phyloP scores from a whole-genome alignment of 1,284 basidiomycete species.

The Cyathus olla region DNA sequence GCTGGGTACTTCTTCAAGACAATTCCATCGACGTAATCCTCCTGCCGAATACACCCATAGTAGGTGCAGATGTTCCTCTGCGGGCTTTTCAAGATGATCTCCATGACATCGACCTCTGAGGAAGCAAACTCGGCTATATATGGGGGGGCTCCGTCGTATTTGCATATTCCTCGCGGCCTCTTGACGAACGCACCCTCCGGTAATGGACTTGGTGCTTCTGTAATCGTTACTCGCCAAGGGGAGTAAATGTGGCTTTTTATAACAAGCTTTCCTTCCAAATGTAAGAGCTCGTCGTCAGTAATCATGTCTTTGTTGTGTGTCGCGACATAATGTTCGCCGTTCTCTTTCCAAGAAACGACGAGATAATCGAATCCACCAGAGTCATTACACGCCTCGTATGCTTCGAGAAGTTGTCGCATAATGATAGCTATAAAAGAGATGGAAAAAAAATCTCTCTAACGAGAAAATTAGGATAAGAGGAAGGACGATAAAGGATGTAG shows the following conservation, averaged over 20 bases:
- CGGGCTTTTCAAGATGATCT: conserved; percentile 16
- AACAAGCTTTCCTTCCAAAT: not conserved
- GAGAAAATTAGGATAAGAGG: too few relatives aligned
- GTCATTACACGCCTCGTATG: too few relatives aligned
- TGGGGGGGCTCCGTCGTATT: conserved; percentile 10
- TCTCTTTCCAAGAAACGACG: not conserved
- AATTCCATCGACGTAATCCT: conserved; percentile 16
- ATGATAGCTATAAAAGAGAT: too few relatives aligned
- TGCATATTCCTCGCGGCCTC: not conserved
- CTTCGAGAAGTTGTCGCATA: too few relatives aligned
- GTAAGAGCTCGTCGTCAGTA: not conserved
- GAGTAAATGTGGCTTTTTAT: conserved; percentile 13
- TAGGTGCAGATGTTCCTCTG: conserved; percentile 34
- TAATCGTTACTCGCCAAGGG: conserved; percentile 10
- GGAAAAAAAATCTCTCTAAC: too few relatives aligned
- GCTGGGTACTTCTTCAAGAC: conserved; percentile 23
- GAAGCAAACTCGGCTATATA: conserved; percentile 5
- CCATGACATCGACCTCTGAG: conserved; percentile 25
- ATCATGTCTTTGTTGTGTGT: not conserved
- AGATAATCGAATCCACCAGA: too few relatives aligned
- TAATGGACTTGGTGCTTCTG: conserved; percentile 4
- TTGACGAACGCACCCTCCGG: conserved; percentile 10
- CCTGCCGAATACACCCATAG: conserved; percentile 27
- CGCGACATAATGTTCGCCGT: not conserved
- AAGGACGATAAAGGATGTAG: too few relatives aligned